Evolutionary conservation across 306 rosid species (phyloP).

Genomic region (apple (Malus domestica)): DNA sequence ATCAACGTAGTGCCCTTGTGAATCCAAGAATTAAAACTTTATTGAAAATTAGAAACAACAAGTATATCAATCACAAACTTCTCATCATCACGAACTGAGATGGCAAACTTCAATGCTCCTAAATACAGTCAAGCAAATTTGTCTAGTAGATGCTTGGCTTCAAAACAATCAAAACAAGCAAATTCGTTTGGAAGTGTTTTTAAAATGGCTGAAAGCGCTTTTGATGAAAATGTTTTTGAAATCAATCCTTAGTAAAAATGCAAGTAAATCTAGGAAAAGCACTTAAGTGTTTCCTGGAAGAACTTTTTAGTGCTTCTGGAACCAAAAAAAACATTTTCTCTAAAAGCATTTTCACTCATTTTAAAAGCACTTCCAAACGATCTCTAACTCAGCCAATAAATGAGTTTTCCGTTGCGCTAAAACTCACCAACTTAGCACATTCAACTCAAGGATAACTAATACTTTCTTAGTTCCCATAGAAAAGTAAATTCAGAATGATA

Average conservation of each 20-base stretch:
- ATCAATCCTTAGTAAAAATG: no score
- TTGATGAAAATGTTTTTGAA: no score
- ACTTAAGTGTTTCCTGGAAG: no score
- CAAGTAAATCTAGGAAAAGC: no score
- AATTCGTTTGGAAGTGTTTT: no score
- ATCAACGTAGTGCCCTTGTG: background rate
- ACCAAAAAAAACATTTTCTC: no score
- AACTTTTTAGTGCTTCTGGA: no score
- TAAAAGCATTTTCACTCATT: no score
- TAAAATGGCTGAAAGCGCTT: no score
- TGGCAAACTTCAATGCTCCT: background rate
- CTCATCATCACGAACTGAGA: background rate
- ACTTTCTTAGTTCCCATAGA: background rate
- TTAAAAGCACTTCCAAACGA: no score
- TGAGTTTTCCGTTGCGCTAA: background rate
- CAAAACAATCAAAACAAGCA: background rate
- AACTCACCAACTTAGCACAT: background rate
- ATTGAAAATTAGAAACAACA: background rate
- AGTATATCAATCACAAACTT: background rate
- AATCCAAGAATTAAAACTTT: background rate
- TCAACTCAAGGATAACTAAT: background rate
- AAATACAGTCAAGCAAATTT: background rate
- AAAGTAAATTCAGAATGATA: background rate
- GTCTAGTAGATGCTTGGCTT: background rate
- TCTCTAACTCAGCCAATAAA: background rate